Evolutionary conservation across 2,329 filamentous ascomycete genomes (phyloP).

Genomic region (Nothophoma quercina): DNA sequence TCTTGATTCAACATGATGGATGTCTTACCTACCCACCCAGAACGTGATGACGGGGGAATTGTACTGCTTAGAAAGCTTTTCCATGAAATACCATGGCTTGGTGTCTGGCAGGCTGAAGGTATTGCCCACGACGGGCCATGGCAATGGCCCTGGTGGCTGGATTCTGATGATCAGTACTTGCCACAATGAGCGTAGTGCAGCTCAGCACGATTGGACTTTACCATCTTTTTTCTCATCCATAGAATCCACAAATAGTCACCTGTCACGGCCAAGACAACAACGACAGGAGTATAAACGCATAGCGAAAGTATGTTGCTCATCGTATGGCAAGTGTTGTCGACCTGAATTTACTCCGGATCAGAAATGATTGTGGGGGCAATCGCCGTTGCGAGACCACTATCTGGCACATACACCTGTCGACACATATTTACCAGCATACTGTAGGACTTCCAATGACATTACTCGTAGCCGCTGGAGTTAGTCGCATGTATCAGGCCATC

Average conservation of each 20-base stretch:
- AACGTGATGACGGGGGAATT: conserved; percentile 62
- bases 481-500: too few relatives aligned
- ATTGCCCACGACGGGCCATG: conserved; percentile 63
- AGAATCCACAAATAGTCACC: conserved; percentile 60
- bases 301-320: not conserved
- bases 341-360: too few relatives aligned
- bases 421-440: too few relatives aligned
- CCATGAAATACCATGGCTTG: conserved; percentile 67
- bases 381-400: too few relatives aligned
- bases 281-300: not conserved
- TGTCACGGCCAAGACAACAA: conserved; percentile 29
- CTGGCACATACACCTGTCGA: too few relatives aligned
- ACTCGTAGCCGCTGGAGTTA: too few relatives aligned
- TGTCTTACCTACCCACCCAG: conserved; percentile 56
- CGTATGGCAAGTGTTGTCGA: too few relatives aligned
- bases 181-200: not conserved
- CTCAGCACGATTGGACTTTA: too few relatives aligned
- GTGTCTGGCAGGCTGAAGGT: conserved; percentile 62
- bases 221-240: conserved; percentile 58
- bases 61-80: conserved; percentile 60
- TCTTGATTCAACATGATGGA: not conserved
- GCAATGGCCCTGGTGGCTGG: conserved; percentile 63
- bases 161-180: not conserved
- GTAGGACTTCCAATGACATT: too few relatives aligned
- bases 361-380: too few relatives aligned